These are phyloP conservation scores for Candida parachauliodes DNA, from an alignment of 805 yeast genomes.

Conservation along the genomic window DNA sequence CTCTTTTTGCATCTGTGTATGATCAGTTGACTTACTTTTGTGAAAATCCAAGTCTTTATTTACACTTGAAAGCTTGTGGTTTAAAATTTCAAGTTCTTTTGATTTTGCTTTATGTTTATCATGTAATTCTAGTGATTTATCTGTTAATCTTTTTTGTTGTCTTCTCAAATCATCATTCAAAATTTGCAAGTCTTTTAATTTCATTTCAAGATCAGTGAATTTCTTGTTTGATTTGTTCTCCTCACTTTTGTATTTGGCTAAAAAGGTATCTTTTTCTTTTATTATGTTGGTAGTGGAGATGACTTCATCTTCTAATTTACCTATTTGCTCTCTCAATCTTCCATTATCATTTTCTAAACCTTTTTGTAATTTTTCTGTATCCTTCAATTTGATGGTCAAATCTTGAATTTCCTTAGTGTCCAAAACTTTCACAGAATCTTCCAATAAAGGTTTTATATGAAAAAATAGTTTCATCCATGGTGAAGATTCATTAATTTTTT, in stretches of 20 bases:
- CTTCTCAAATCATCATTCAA: slow-evolving; percentile 13
- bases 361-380: slow-evolving; percentile 27
- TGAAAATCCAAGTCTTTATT: slow-evolving; percentile 10
- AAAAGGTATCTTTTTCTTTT: slow-evolving; percentile 43
- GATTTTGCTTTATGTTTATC: slow-evolving; percentile 8
- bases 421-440: slow-evolving; percentile 56
- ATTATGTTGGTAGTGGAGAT: slow-evolving; percentile 27
- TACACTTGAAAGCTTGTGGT: slow-evolving; percentile 7
- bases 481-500: slow-evolving; percentile 48
- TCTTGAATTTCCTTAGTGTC: slow-evolving; percentile 57
- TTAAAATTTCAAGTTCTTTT: slow-evolving; percentile 8
- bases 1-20: slow-evolving; percentile 3
- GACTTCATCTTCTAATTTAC: slow-evolving; percentile 31
- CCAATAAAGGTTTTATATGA: slow-evolving; percentile 71
- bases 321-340: slow-evolving; percentile 37
- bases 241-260: slow-evolving; percentile 41
- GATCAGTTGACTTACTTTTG: slow-evolving; percentile 11
- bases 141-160: slow-evolving; percentile 9
- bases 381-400: slow-evolving; percentile 43
- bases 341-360: slow-evolving; percentile 31
- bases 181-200: slow-evolving; percentile 26
- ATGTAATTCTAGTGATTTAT: slow-evolving; percentile 3
- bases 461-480: slow-evolving; percentile 80
- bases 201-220: slow-evolving; percentile 16
- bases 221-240: slow-evolving; percentile 26